These are phyloP conservation scores for Cercospora brassicicola DNA, from an alignment of 2,329 filamentous ascomycete genomes.

Conservation along the genomic window DNA sequence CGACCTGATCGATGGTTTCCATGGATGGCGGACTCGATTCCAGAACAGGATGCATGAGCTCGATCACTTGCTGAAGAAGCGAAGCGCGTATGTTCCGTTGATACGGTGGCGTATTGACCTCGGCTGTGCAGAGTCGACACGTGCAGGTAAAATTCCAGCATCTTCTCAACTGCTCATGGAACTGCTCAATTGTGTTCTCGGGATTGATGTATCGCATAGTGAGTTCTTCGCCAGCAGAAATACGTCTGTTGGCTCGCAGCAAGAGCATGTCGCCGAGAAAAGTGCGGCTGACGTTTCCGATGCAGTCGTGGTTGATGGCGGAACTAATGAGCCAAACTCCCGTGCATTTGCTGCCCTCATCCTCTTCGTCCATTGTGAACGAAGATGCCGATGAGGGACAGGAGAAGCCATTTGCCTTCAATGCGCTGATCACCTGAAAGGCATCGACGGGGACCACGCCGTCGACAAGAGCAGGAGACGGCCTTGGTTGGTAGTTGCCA, in stretches of 20 bases:
- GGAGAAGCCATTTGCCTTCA: constrained; percentile 27
- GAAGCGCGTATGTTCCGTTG: constrained; percentile 7
- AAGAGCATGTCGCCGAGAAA: constrained; percentile 59
- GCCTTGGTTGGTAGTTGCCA: constrained; percentile 19
- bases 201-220: constrained; percentile 26
- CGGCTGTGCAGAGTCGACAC: constrained; percentile 44
- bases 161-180: constrained; percentile 36
- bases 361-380: background rate
- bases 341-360: background rate
- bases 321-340: constrained; percentile 55
- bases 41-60: constrained; percentile 3
- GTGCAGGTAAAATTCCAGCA: constrained; percentile 47
- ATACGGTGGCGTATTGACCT: constrained; percentile 9
- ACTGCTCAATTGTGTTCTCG: constrained; percentile 28
- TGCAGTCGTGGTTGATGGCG: constrained; percentile 56
- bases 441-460: constrained; percentile 25
- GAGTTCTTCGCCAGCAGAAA: constrained; percentile 51
- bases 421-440: constrained; percentile 20
- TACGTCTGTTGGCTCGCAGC: constrained; percentile 49
- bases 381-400: constrained; percentile 1
- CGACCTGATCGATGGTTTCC: constrained; percentile 10
- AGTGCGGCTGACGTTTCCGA: constrained; percentile 48
- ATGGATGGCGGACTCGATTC: background rate
- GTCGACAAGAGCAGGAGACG: background rate
- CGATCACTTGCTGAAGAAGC: background rate